Base-by-base conservation (phyloP, 1,139 yeast genomes). In the Chernovozyma aurita region DNA sequence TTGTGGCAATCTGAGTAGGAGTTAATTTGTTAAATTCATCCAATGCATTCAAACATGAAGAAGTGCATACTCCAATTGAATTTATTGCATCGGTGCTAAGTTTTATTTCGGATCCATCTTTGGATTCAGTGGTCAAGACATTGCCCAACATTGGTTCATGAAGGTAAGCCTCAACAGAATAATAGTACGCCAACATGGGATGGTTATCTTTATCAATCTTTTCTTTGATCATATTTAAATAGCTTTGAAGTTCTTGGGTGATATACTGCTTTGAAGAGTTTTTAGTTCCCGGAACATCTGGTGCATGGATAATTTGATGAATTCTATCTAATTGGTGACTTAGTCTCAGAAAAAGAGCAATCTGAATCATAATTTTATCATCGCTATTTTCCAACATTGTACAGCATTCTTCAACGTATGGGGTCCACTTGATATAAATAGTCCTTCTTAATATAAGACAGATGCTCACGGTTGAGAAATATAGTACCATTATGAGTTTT, bases 151-250 rank as follows among this genome's bases (percentile, higher is more conserved):
- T 68, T 4, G 78, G 78, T 51, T 81, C 94, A 54, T 83, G 84
- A 15, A 86, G 59, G 50, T 78, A 83, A 0, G 92, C 90, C 46
- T 83, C 86, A 12, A 84, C 79, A 0, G 92, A 74, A 45, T 74
- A 75, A 45, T 68, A 73, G 54, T 72, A 80, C 0, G 82, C 67
- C 50, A 72, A 53, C 27, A 69, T 52, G 8, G 68, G 60, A 43
- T 67, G 66, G 37, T 73, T 66, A 24, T 61, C 58, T 4, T 55
- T 47, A 3, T 60, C 53, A 18, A 80, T 68, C 32, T 57, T 55
- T 15, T 43, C 41, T 41, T 60, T 65, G 26, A 78, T 53, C 2
- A 45, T 44, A 24, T 61, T 59, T 36, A 80, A 58, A 36, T 62
- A 62, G 29, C 55, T 53, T 40, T 70, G 73, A 28, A 77, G 58